Percentiles rank a stretch among this genome's conserved stretches.
phyloP scores from a whole-genome alignment of 176 grass and related monocot genomes.

The Oryza brachyantha region DNA sequence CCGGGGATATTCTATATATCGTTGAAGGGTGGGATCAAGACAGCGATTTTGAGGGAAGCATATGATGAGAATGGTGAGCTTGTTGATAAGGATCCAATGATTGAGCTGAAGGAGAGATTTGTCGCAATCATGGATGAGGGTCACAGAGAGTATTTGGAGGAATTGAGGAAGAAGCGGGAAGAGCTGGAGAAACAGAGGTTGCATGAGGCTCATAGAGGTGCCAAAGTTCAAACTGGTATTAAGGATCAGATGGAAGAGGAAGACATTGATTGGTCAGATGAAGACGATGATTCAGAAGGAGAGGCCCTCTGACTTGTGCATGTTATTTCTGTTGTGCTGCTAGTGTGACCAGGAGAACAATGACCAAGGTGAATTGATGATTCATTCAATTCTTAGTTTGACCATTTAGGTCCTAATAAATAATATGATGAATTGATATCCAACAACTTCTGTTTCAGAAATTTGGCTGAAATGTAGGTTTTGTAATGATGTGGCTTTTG shows the following conservation, averaged over 20 bases:
- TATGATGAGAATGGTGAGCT: constrained; percentile 60
- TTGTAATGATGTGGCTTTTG: neutral
- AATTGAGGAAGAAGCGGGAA: constrained; percentile 53
- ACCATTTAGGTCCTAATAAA: neutral
- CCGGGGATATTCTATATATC: constrained; percentile 86
- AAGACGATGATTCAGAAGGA: constrained; percentile 16
- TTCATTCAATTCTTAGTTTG: neutral
- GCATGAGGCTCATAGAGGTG: constrained; percentile 2
- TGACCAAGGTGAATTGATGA: neutral
- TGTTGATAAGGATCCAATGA: constrained; percentile 73
- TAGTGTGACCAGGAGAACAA: constrained; percentile 6
- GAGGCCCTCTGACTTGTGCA: neutral
- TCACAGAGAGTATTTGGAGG: constrained; percentile 58
- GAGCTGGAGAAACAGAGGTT: constrained; percentile 43
- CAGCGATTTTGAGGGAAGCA: constrained; percentile 77
- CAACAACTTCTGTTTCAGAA: neutral
- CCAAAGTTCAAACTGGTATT: neutral
- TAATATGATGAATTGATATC: neutral
- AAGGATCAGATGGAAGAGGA: constrained; percentile 6
- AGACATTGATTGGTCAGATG: constrained; percentile 1
- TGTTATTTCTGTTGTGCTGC: neutral
- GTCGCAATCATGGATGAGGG: constrained; percentile 72
- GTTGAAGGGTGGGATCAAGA: constrained; percentile 85
- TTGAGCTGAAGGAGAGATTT: constrained; percentile 78
- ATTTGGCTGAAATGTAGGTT: constrained; percentile 7